Evolutionary conservation across 1,139 yeast species (phyloP).

Genomic region (Yamadazyma membranifaciens): DNA sequence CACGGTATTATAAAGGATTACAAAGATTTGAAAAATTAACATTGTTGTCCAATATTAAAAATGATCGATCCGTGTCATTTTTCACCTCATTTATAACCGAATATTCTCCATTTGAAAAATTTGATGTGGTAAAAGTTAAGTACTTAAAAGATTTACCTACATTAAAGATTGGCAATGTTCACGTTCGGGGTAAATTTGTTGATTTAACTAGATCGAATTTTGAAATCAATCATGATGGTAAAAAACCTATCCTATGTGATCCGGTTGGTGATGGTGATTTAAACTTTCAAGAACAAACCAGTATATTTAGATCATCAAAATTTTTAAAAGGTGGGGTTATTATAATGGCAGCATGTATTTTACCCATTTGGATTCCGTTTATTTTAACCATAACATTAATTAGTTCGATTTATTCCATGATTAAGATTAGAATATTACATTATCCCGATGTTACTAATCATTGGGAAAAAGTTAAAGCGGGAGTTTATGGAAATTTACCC

Average conservation of each 20-base stretch:
- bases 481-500: constrained; percentile 33
- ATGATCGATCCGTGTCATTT: constrained; percentile 65
- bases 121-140: constrained; percentile 38
- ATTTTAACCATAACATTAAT: constrained; percentile 41
- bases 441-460: constrained; percentile 25
- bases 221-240: constrained; percentile 3
- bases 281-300: constrained; percentile 36
- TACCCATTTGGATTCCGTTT: constrained; percentile 56
- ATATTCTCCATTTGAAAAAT: constrained; percentile 48
- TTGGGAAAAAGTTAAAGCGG: constrained; percentile 33
- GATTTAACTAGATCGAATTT: constrained; percentile 42
- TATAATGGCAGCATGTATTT: constrained; percentile 28
- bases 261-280: constrained; percentile 20
- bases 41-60: constrained; percentile 69
- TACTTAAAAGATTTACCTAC: constrained; percentile 39
- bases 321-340: constrained; percentile 29
- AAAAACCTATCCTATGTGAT: too few species aligned
- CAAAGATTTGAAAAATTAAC: constrained; percentile 53
- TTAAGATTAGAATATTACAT: constrained; percentile 28
- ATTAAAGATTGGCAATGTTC: constrained; percentile 29
- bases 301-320: constrained; percentile 30
- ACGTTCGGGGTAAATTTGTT: constrained; percentile 52
- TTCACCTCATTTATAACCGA: constrained; percentile 52
- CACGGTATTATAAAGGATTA: constrained; percentile 55
- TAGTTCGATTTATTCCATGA: constrained; percentile 36